Evolutionary conservation across 1,284 basidiomycete genomes (phyloP).

Genomic region (Naganishia sp.): DNA sequence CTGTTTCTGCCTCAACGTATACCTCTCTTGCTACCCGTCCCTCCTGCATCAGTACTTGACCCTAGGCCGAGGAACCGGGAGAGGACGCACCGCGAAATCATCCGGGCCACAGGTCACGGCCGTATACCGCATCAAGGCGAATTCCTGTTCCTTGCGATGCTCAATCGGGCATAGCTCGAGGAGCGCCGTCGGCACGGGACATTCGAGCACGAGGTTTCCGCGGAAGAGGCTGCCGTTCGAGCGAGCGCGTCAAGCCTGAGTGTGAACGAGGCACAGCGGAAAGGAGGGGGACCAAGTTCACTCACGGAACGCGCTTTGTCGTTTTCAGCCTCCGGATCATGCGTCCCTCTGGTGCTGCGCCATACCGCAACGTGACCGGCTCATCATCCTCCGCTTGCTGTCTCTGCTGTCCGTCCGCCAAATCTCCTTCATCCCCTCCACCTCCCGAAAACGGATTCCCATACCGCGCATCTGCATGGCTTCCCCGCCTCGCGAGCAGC

Average conservation of each 20-base stretch:
- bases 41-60: neutral
- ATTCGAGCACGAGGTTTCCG: constrained; percentile 86
- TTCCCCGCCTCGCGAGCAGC: constrained; percentile 10
- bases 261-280: neutral
- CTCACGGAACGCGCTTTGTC: constrained; percentile 78
- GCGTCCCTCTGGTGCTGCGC: constrained; percentile 73
- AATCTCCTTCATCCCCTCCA: constrained; percentile 1
- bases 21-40: constrained; percentile 60
- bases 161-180: constrained; percentile 70
- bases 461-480: constrained; percentile 20
- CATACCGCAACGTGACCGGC: constrained; percentile 61
- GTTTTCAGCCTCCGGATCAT: constrained; percentile 86
- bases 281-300: constrained; percentile 32
- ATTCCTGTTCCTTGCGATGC: constrained; percentile 74
- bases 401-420: constrained; percentile 1
- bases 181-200: constrained; percentile 79
- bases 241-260: neutral
- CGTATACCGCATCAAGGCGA: constrained; percentile 90
- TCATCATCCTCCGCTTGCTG: constrained; percentile 42
- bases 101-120: constrained; percentile 93
- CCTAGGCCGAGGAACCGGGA: neutral
- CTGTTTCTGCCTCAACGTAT: constrained; percentile 70
- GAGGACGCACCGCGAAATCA: constrained; percentile 65
- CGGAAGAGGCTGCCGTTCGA: constrained; percentile 66
- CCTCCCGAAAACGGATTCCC: constrained; percentile 24